Evolutionary conservation across 495 filamentous ascomycete species (phyloP).

Genomic region (Neurospora sp.): DNA sequence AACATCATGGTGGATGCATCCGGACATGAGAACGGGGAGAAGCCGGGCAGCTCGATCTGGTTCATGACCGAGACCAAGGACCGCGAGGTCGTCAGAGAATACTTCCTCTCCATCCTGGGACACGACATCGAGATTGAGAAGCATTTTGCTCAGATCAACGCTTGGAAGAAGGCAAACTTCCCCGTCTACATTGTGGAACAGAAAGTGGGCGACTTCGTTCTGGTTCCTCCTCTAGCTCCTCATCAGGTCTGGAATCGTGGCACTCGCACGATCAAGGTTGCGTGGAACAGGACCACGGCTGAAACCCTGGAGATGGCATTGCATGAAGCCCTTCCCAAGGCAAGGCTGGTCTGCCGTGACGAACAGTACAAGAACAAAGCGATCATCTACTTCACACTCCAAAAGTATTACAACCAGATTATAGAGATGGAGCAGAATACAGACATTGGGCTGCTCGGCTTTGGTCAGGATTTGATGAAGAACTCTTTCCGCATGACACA

Average conservation of each 20-base stretch:
- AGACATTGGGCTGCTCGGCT: slow-evolving; percentile 28
- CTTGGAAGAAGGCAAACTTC: slow-evolving; percentile 88
- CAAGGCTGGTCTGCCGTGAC: slow-evolving; percentile 89
- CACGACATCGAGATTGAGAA: slow-evolving; percentile 95
- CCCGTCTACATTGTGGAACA: slow-evolving; percentile 90
- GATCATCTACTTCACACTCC: slow-evolving; percentile 76
- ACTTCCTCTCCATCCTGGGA: slow-evolving; percentile 81
- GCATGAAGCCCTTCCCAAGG: slow-evolving; percentile 74
- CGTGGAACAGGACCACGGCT: slow-evolving; percentile 94
- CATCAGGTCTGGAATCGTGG: slow-evolving; percentile 99
- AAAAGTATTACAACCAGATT: slow-evolving; percentile 64
- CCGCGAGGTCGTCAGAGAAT: slow-evolving; percentile 76
- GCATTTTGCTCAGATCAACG: slow-evolving; percentile 88
- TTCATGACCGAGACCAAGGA: slow-evolving; percentile 95
- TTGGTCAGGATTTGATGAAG: slow-evolving; percentile 35
- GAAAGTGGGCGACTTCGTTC: slow-evolving; percentile 83
- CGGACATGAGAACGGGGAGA: slow-evolving; percentile 57
- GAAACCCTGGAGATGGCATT: slow-evolving; percentile 82
- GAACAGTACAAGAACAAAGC: slow-evolving; percentile 98
- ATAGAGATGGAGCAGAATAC: slow-evolving; percentile 37
- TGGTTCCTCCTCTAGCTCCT: slow-evolving; percentile 91
- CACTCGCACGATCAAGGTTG: slow-evolving; percentile 89
- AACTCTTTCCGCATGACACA: slow-evolving; percentile 52
- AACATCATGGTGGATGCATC: slow-evolving; percentile 97
- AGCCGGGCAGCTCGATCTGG: slow-evolving; percentile 85